Percentiles rank a stretch among this genome's conserved stretches.
Evolutionary conservation across 306 rosid genomes (phyloP).

Genomic region (Ormosia emarginata): DNA sequence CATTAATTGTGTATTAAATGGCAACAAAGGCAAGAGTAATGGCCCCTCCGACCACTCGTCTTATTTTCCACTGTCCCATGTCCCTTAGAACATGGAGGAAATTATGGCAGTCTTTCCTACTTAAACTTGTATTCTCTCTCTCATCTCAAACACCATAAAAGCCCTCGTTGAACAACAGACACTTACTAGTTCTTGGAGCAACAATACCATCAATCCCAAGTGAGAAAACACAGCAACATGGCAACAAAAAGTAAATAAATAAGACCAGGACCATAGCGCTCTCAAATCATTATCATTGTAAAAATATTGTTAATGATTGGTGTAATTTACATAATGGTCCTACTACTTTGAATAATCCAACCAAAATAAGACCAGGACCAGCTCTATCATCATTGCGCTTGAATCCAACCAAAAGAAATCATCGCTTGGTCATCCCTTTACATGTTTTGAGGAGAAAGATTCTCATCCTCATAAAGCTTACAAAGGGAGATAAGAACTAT

Average conservation of each 20-base stretch:
- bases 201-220: conserved; percentile 32
- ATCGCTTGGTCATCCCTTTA: neutral
- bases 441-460: neutral
- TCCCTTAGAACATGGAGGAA: conserved; percentile 88
- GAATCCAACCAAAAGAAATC: conserved; percentile 12
- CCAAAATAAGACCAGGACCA: neutral
- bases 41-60: conserved; percentile 64
- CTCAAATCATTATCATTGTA: conserved; percentile 23
- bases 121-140: conserved; percentile 24
- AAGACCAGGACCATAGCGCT: neutral
- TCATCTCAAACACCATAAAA: conserved; percentile 33
- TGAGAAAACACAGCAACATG: conserved; percentile 15
- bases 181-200: conserved; percentile 40
- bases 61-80: conserved; percentile 57
- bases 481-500: neutral
- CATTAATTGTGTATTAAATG: conserved; percentile 16
- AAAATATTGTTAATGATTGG: too few relatives aligned
- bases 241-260: neutral
- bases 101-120: conserved; percentile 62
- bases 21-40: conserved; percentile 11
- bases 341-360: too few relatives aligned
- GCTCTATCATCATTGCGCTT: conserved; percentile 17
- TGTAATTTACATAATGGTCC: too few relatives aligned
- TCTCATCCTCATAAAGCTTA: neutral
- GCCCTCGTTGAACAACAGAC: conserved; percentile 25